Base-by-base conservation (phyloP, 768 basidiomycete species). In the Termitomyces sp. region DNA sequence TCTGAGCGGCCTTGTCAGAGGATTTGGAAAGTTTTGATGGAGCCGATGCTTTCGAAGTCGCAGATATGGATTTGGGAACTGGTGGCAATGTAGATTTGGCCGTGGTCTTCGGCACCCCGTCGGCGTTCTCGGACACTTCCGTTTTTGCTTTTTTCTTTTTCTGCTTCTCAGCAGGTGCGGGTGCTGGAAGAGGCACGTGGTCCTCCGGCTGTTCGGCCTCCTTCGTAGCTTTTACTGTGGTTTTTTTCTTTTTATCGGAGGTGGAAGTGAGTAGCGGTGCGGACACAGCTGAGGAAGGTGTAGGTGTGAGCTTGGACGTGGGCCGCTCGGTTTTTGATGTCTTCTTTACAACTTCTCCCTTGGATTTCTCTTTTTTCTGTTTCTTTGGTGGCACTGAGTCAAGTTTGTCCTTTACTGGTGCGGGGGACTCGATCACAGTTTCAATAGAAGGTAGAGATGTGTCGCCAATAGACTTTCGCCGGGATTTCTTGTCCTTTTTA, bases 401-500 rank as follows among this genome's bases (percentile, higher is more conserved):
- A 17, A 45, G 35, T 40, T 60, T 55, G 7, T 41, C 41, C n/a
- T 56, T 55, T 9, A 40, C 34, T 47, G 56, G 34, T 44, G 58
- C 56, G 47, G 61, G 58, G 35, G 60, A 60, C 32, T 50, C 47
- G 11, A 62, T 53, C 40, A 5, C 19, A 35, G 57, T 22, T 11
- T 40, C 41, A 28, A 11, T 11, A 50, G 55, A 44, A 42, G 57
- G 28, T 30, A 24, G 42, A 19, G 54, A 22, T 19, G 48, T 37
- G 24, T 57, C 61, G 15, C 58, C 60, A n/a, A 44, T 45, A 35
- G 62, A 56, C 55, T 68, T 67, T 34, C 60, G 63, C 42, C 63
- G 65, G 21, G 58, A 42, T 42, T 62, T 66, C 44, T 65, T 69
- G 53, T 60, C 59, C 45, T 62, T 62, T 51, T 64, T 65, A 14